phyloP scores from a whole-genome alignment of 2,329 filamentous ascomycete genomes.

The Phyllosticta ampelicida region DNA sequence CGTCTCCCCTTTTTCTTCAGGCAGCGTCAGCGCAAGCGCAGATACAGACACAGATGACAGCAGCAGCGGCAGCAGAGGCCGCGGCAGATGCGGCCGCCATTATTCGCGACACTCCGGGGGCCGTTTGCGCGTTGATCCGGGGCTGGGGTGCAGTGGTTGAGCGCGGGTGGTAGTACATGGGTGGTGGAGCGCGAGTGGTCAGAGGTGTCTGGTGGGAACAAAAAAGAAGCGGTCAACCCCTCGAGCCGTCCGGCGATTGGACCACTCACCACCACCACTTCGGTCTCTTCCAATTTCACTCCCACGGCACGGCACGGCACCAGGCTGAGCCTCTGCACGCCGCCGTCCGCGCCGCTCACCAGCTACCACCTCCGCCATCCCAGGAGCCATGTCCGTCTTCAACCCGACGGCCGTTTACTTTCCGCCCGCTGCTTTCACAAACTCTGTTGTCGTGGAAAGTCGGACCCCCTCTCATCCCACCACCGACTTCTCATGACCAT shows the following conservation, averaged over 20 bases:
- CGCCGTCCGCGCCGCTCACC: background rate
- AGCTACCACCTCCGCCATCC: background rate
- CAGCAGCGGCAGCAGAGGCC: background rate
- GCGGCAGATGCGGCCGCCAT: background rate
- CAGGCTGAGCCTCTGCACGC: background rate
- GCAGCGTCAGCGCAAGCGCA: background rate
- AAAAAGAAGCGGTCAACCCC: background rate
- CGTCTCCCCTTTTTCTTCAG: background rate
- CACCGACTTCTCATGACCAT: background rate
- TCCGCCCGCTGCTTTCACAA: background rate
- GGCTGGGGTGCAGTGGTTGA: background rate
- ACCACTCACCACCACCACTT: background rate
- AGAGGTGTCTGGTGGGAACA: background rate
- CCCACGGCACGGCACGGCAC: too few species aligned
- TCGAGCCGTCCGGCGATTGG: background rate
- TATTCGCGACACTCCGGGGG: background rate
- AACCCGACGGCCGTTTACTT: background rate
- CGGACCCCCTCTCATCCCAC: background rate
- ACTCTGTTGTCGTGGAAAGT: background rate
- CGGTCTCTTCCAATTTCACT: background rate
- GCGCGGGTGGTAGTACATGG: background rate
- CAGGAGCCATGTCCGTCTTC: too few species aligned
- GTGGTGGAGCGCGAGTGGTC: background rate
- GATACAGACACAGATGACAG: background rate
- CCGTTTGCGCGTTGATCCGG: background rate